phyloP scores from a whole-genome alignment of 768 basidiomycete genomes.

The Agrocybe pediades region DNA sequence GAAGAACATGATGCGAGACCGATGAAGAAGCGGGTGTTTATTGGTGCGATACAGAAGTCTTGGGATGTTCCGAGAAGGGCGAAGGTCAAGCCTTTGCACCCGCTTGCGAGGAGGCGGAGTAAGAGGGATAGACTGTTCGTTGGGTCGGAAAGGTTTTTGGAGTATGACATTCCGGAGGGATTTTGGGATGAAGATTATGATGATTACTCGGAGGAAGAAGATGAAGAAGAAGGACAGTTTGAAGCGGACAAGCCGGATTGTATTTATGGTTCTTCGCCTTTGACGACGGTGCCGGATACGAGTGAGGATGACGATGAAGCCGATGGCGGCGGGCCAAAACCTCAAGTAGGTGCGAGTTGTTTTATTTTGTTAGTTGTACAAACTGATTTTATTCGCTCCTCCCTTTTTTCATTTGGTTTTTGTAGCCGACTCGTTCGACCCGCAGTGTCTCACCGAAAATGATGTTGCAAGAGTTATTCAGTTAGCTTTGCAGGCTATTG shows the following conservation, averaged over 20 bases:
- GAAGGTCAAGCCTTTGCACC: background rate
- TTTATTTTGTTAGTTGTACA: background rate
- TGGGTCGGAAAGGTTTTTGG: background rate
- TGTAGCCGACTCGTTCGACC: conserved; percentile 14
- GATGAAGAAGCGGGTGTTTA: conserved; percentile 22
- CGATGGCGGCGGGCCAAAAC: conserved; percentile 2
- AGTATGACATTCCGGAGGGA: background rate
- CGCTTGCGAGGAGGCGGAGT: background rate
- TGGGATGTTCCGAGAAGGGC: conserved; percentile 23
- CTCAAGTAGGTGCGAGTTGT: conserved; percentile 6
- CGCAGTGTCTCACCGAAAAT: conserved; percentile 21
- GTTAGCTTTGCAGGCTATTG: background rate
- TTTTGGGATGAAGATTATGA: background rate
- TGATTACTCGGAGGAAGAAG: background rate
- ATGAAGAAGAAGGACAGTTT: too few relatives aligned
- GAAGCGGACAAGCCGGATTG: background rate
- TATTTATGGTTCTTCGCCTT: conserved; percentile 8
- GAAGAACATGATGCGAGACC: background rate
- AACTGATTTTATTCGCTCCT: too few relatives aligned
- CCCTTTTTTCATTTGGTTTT: too few relatives aligned
- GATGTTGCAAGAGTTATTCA: conserved; percentile 27
- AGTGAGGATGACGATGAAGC: conserved; percentile 2
- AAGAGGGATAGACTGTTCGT: conserved; percentile 4
- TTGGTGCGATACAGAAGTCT: conserved; percentile 30
- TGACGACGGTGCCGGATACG: background rate